Conservation (phyloP, 1,284 basidiomycete genomes). For the Ustilago bromivora region DNA sequence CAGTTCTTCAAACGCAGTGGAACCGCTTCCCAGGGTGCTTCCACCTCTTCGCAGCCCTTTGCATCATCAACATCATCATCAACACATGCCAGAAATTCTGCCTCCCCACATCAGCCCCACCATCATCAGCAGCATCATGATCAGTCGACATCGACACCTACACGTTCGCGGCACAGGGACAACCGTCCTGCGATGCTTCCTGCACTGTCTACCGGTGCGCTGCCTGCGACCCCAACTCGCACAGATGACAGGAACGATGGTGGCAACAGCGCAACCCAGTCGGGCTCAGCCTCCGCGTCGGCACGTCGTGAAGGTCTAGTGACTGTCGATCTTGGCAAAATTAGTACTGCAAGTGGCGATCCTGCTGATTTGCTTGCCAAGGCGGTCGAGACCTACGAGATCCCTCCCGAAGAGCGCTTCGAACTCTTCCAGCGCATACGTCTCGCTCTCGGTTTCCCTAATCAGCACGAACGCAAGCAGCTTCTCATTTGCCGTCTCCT, state of each 20-base stretch:
- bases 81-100: slow-evolving; percentile 14
- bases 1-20: slow-evolving; percentile 71
- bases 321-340: slow-evolving; percentile 51
- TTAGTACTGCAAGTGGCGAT: slow-evolving; percentile 30
- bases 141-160: slow-evolving; percentile 34
- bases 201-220: slow-evolving; percentile 31
- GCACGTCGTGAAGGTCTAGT: slow-evolving; percentile 55
- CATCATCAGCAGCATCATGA: slow-evolving; percentile 23
- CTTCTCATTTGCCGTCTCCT: slow-evolving; percentile 85
- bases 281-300: slow-evolving; percentile 13
- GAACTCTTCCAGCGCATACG: slow-evolving; percentile 90
- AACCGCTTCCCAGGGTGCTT: slow-evolving; percentile 9
- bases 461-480: slow-evolving; percentile 79
- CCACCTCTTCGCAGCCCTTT: slow-evolving; percentile 21
- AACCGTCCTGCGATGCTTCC: slow-evolving; percentile 38
- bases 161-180: slow-evolving; percentile 42
- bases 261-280: background rate
- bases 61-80: slow-evolving; percentile 25
- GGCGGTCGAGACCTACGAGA: slow-evolving; percentile 77
- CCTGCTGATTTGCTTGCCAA: slow-evolving; percentile 76
- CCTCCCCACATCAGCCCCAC: slow-evolving; percentile 28
- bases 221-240: slow-evolving; percentile 33
- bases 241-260: slow-evolving; percentile 22
- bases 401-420: slow-evolving; percentile 87
- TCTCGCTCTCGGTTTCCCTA: slow-evolving; percentile 78